Evolutionary conservation across 73 alveolate genomes (phyloP).

Genomic region (Paramecium tetraurelia): DNA sequence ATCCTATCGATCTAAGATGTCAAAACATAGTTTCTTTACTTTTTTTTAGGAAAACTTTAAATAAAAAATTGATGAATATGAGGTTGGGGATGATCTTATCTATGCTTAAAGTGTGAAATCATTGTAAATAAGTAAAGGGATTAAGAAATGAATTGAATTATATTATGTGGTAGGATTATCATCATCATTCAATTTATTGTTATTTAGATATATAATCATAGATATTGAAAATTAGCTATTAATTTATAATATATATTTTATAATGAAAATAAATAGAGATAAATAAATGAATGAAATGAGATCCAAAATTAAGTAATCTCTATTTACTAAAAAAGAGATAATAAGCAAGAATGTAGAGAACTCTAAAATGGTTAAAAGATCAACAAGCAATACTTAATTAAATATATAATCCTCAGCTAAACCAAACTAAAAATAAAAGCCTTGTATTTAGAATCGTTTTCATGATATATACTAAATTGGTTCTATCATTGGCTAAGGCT

Average conservation of each 20-base stretch:
- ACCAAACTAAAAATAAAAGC: neutral
- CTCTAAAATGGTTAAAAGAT: neutral
- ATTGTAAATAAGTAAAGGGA: neutral
- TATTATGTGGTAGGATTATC: neutral
- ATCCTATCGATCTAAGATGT: neutral
- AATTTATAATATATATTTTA: neutral
- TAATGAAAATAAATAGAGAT: neutral
- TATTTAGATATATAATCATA: neutral
- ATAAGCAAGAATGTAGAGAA: neutral
- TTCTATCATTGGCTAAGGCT: neutral
- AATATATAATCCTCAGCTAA: neutral
- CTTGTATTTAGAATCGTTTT: neutral
- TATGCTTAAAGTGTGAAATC: neutral
- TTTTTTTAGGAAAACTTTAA: neutral
- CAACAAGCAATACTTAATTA: neutral
- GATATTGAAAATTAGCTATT: neutral
- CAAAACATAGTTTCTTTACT: neutral
- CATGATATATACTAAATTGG: neutral
- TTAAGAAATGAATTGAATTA: neutral
- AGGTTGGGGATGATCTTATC: neutral
- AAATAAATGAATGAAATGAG: neutral
- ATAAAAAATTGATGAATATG: neutral
- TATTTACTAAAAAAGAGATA: neutral
- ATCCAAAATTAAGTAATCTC: conserved; percentile 2
- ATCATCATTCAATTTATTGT: neutral